phyloP scores from a whole-genome alignment of 2,329 filamentous ascomycete species.

The Apiospora arundinis region DNA sequence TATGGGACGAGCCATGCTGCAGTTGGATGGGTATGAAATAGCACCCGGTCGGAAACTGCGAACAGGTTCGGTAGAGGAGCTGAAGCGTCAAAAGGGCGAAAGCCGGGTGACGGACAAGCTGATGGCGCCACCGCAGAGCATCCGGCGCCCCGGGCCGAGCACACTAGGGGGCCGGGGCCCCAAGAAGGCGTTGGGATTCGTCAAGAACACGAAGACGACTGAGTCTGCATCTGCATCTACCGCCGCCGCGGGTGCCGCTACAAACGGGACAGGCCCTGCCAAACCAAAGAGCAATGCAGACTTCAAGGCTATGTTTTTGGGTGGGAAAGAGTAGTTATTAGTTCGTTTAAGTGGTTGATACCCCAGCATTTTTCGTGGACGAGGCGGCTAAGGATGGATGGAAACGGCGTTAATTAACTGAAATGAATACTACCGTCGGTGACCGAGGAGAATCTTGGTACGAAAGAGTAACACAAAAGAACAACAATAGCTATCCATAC shows the following conservation, averaged over 20 bases:
- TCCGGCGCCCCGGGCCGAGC: constrained; percentile 52
- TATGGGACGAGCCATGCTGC: constrained; percentile 74
- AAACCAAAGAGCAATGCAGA: constrained; percentile 61
- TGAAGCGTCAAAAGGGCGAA: constrained; percentile 58
- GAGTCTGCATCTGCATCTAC: constrained; percentile 20
- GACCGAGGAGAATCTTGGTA: not conserved
- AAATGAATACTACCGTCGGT: not conserved
- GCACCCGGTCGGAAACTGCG: constrained; percentile 57
- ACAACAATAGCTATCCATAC: not conserved
- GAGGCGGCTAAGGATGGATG: not conserved
- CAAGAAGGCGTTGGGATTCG: constrained; percentile 54
- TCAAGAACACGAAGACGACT: constrained; percentile 31
- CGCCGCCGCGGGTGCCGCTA: constrained; percentile 20
- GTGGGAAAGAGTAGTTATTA: constrained; percentile 19
- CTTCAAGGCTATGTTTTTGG: constrained; percentile 60
- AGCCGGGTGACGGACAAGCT: constrained; percentile 39
- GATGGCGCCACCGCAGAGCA: constrained; percentile 51
- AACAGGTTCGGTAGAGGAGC: constrained; percentile 60
- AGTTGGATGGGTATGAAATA: constrained; percentile 62
- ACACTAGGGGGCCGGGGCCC: constrained; percentile 35
- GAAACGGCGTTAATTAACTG: constrained; percentile 12
- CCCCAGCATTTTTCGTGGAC: constrained; percentile 4
- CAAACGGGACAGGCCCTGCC: constrained; percentile 29
- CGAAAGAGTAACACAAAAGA: not conserved
- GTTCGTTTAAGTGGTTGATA: constrained; percentile 17